Evolutionary conservation across 1,284 basidiomycete species (phyloP).

Genomic region (Irpex sp.): DNA sequence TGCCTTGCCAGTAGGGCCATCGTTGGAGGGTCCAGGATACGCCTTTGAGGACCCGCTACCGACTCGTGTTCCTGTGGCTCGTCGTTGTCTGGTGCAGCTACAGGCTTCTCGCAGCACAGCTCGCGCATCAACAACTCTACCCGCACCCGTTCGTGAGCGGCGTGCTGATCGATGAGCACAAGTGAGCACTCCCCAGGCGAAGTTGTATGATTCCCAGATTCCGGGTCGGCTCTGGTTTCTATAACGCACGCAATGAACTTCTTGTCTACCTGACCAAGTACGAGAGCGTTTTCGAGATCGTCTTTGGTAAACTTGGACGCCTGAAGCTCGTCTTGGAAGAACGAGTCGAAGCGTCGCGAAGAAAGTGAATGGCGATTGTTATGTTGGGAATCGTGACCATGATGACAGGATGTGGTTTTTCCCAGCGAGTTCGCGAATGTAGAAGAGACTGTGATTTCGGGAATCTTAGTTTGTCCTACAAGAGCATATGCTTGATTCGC

Average conservation of each 20-base stretch:
- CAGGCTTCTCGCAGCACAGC: conserved; percentile 61
- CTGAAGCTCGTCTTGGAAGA: conserved; percentile 17
- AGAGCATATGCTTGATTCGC: conserved; percentile 58
- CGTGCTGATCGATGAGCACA: conserved; percentile 93
- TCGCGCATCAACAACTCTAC: conserved; percentile 86
- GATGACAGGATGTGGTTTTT: neutral
- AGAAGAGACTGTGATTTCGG: conserved; percentile 40
- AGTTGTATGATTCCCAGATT: conserved; percentile 2
- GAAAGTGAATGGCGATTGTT: neutral
- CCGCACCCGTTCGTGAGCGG: conserved; percentile 92
- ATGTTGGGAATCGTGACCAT: neutral
- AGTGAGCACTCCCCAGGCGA: conserved; percentile 43
- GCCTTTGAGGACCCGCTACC: conserved; percentile 42
- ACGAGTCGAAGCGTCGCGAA: neutral
- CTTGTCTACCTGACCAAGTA: conserved; percentile 87
- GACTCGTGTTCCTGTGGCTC: conserved; percentile 22
- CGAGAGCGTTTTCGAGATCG: conserved; percentile 60
- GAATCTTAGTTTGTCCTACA: conserved; percentile 52
- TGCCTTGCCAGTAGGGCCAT: conserved; percentile 71
- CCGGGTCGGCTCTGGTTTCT: conserved; percentile 10
- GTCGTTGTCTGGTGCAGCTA: neutral
- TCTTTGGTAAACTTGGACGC: conserved; percentile 52
- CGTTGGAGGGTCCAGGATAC: conserved; percentile 56
- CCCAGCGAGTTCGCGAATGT: conserved; percentile 13
- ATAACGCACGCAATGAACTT: conserved; percentile 89